Evolutionary conservation across 305 asterid species (phyloP), one percentile per base, ranked within the genome.

Genomic region (Solanum hybrid): DNA sequence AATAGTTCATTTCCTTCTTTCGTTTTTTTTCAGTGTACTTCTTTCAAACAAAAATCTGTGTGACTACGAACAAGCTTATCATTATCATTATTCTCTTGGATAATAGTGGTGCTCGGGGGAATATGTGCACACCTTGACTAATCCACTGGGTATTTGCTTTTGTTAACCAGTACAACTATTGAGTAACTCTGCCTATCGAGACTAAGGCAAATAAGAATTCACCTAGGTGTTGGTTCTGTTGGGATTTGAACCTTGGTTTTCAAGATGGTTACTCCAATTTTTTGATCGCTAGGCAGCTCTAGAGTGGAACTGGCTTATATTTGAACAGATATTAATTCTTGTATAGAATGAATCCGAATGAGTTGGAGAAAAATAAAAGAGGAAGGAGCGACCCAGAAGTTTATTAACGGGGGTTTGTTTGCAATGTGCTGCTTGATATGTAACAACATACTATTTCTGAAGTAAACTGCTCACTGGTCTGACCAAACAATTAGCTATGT

Each of bases 181-280:
- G n/a, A 34, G 88, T 84, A 51, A 29, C 87, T 84, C 40, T 29
- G 88, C 31, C 13, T 2, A 22, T 26, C 36, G 12, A 11, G 13
- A 31, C 12, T 31, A 31, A 11, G 42, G 76, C 75, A 46, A 85
- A 31, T 33, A 31, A 31, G 73, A 20, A 57, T 57, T 61, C 26
- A 61, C 73, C 73, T 61, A 61, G 73, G 74, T 84, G 74, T 31
- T 84, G 39, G 40, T 16, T 84, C 11, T 46, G 26, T 31, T 84
- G 88, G 75, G 42, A 84, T 57, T 84, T 28, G 10, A 31, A 84
- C 42, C 29, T 84, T 46, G 31, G 42, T 51, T 84, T 46, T 24
- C 88, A 84, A 84, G 76, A 57, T 51, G 73, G 74, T 84, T 84
- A 46, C 88, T 84, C 75, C 88, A 51, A 29, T 31, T 84, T 84